These are phyloP conservation scores for Pleurotus salmoneostramineus DNA, from an alignment of 768 basidiomycete genomes.

Conservation along the genomic window DNA sequence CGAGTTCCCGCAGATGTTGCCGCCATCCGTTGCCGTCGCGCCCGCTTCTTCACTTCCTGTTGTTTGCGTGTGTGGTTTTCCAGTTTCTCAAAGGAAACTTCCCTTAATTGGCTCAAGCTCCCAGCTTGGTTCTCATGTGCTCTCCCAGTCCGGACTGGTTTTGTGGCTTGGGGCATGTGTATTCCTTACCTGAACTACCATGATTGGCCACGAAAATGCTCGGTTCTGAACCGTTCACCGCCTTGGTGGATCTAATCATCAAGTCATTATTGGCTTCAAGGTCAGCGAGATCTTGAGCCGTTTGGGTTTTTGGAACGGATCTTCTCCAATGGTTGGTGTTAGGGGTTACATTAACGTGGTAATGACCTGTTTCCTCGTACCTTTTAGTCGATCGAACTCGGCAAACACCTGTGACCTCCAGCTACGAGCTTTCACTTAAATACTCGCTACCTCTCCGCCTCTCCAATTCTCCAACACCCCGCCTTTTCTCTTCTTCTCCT, in stretches of 20 bases:
- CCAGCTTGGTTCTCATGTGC: constrained; percentile 2
- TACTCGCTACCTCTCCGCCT: constrained; percentile 1
- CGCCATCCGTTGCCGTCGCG: constrained; percentile 4
- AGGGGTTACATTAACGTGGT: constrained; percentile 8
- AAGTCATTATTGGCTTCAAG: background rate
- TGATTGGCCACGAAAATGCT: background rate
- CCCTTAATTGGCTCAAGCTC: constrained; percentile 5
- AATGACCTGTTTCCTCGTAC: constrained; percentile 14
- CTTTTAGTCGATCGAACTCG: constrained; percentile 19
- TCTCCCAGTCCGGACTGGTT: background rate
- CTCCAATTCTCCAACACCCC: constrained; percentile 4
- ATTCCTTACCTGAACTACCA: background rate
- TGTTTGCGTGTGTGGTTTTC: background rate
- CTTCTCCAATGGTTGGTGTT: constrained; percentile 13
- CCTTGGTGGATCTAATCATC: constrained; percentile 3
- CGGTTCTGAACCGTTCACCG: background rate
- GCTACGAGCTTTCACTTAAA: constrained; percentile 11
- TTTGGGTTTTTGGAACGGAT: constrained; percentile 16
- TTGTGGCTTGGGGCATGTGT: constrained; percentile 4
- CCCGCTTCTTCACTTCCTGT: background rate
- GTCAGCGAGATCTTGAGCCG: background rate
- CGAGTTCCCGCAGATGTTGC: background rate
- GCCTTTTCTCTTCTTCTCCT: constrained; percentile 1
- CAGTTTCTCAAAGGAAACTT: background rate
- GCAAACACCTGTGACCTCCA: constrained; percentile 17